Conservation (phyloP, 306 rosid species). For the Malus sieversii region DNA sequence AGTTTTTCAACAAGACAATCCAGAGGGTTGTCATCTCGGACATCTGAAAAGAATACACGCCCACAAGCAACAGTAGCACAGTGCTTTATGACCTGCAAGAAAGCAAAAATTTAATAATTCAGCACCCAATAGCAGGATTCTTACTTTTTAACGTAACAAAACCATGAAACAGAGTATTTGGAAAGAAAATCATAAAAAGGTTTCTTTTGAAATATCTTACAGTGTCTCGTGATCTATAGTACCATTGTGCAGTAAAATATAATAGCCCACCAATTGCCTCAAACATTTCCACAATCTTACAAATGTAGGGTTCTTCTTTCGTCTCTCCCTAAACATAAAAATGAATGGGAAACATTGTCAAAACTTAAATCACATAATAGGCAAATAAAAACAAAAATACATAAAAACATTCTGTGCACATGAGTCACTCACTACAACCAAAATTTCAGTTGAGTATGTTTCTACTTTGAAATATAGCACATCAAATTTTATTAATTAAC, state of each 20-base stretch:
- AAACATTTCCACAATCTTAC: constrained; percentile 69
- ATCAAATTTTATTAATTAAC: too few relatives aligned
- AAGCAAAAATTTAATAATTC: background rate
- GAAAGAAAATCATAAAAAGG: background rate
- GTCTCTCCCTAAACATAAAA: constrained; percentile 45
- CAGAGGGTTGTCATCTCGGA: constrained; percentile 58
- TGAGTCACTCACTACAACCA: background rate
- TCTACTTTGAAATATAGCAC: background rate
- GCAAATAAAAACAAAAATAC: background rate
- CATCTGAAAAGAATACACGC: constrained; percentile 70
- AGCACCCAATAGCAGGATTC: background rate
- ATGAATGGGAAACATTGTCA: background rate
- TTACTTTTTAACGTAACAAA: background rate
- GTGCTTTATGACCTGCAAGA: constrained; percentile 42
- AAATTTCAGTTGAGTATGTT: too few relatives aligned
- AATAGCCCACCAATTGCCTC: constrained; percentile 42
- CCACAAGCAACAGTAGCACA: constrained; percentile 34
- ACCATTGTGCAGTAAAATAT: constrained; percentile 75
- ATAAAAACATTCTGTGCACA: background rate
- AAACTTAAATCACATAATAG: background rate
- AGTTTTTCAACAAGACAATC: constrained; percentile 52
- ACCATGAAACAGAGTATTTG: background rate
- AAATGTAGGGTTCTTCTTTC: constrained; percentile 30
- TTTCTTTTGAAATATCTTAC: constrained; percentile 27
- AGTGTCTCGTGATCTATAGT: constrained; percentile 63